Evolutionary conservation across 2,329 filamentous ascomycete species (phyloP).

Genomic region (Alternaria gansuensis): DNA sequence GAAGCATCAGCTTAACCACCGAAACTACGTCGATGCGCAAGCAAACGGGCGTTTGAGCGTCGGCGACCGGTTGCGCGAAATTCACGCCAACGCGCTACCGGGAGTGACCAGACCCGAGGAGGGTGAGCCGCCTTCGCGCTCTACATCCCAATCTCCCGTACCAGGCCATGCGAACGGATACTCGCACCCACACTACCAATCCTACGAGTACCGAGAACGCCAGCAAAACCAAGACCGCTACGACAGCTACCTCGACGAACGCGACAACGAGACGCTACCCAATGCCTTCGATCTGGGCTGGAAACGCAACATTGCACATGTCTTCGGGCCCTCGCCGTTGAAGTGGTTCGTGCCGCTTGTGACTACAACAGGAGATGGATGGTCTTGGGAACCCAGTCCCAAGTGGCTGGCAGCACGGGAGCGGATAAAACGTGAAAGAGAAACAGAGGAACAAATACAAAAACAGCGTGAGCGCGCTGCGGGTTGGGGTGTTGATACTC

Average conservation of each 20-base stretch:
- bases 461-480: slow-evolving; percentile 70
- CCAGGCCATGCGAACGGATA: slow-evolving; percentile 47
- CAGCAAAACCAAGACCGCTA: slow-evolving; percentile 73
- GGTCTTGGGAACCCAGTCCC: slow-evolving; percentile 87
- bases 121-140: slow-evolving; percentile 69
- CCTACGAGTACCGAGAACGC: slow-evolving; percentile 65
- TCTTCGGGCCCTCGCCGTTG: slow-evolving; percentile 77
- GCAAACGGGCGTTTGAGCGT: slow-evolving; percentile 52
- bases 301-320: slow-evolving; percentile 78
- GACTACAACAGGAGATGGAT: slow-evolving; percentile 91
- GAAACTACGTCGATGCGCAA: slow-evolving; percentile 57
- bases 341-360: slow-evolving; percentile 83
- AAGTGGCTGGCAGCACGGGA: slow-evolving; percentile 79
- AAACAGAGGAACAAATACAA: slow-evolving; percentile 60
- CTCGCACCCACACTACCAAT: slow-evolving; percentile 56
- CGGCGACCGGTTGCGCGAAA: slow-evolving; percentile 78
- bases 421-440: slow-evolving; percentile 58
- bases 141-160: slow-evolving; percentile 50
- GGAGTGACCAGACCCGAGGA: slow-evolving; percentile 83
- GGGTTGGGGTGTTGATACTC: slow-evolving; percentile 68
- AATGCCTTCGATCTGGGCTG: slow-evolving; percentile 93
- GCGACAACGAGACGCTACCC: slow-evolving; percentile 85
- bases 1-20: slow-evolving; percentile 66
- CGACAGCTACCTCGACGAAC: slow-evolving; percentile 84
- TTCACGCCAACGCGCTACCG: slow-evolving; percentile 81